A percentile compares a stretch with the other conserved stretches of the same genome.
These are phyloP conservation scores for Lepidium sativum DNA, from an alignment of 345 rosid species.

Conservation along the genomic window DNA sequence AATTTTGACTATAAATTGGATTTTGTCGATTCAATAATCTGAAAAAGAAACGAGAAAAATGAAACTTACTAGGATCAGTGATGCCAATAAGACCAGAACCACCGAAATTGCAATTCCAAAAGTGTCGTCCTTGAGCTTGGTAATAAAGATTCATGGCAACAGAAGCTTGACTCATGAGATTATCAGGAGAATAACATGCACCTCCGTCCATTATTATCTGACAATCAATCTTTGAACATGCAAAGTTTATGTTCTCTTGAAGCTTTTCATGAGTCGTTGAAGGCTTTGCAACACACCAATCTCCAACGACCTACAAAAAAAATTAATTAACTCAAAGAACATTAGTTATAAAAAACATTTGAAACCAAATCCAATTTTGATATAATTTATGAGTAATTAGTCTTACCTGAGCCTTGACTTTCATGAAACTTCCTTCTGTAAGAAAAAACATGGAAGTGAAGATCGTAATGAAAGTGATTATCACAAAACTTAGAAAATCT, in stretches of 20 bases:
- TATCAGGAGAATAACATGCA: not conserved
- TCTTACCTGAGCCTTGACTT: not conserved
- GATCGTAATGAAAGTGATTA: not conserved
- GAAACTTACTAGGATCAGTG: constrained; percentile 15
- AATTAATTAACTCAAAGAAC: not conserved
- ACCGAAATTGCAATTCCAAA: constrained; percentile 5
- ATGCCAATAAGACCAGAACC: constrained; percentile 7
- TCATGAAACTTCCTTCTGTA: not conserved
- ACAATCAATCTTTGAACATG: not conserved
- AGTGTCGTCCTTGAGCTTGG: constrained; percentile 3
- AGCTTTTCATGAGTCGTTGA: not conserved
- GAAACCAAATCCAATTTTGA: not conserved
- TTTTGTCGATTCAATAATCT: no score
- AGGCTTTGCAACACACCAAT: constrained; percentile 15
- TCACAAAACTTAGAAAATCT: not conserved
- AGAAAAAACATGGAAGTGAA: not conserved
- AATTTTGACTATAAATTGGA: no score
- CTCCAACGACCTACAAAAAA: not conserved
- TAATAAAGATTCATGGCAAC: constrained; percentile 20
- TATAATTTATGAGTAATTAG: not conserved
- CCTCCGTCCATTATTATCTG: not conserved
- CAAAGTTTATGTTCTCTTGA: not conserved
- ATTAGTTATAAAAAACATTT: not conserved
- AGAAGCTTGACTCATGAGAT: not conserved
- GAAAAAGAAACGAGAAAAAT: no score